Evolutionary conservation across 129 eudicot species (phyloP).

Genomic region (Chrysanthemum makinoi): DNA sequence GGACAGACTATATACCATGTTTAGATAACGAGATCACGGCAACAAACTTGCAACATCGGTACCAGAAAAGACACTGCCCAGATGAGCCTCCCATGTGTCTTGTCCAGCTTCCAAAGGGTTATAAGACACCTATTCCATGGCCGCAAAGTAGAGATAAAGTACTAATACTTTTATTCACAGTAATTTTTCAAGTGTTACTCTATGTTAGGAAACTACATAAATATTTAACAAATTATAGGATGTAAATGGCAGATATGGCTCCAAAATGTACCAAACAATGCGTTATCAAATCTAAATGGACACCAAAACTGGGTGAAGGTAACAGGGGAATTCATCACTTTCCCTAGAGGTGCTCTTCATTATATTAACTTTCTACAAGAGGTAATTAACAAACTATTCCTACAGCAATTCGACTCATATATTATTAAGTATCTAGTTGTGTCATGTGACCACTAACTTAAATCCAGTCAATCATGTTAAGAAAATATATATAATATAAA

Average conservation of each 20-base stretch:
- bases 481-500: no score
- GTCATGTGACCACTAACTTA: no score
- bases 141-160: conserved; percentile 62
- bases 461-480: no score
- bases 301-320: conserved; percentile 49
- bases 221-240: conserved; percentile 9
- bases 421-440: no score
- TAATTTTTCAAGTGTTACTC: background rate
- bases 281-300: conserved; percentile 45
- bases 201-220: background rate
- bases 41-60: conserved; percentile 18
- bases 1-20: conserved; percentile 68
- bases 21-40: conserved; percentile 44
- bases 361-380: conserved; percentile 41
- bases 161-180: conserved; percentile 4
- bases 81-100: conserved; percentile 52
- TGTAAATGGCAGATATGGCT: conserved; percentile 49
- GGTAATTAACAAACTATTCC: conserved; percentile 14
- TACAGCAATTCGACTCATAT: no score
- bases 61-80: conserved; percentile 48
- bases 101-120: conserved; percentile 47
- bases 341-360: conserved; percentile 51
- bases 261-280: conserved; percentile 41
- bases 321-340: conserved; percentile 46
- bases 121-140: conserved; percentile 45